Percentiles rank a stretch among this genome's conserved stretches.
Evolutionary conservation across 1,284 basidiomycete species (phyloP).

Genomic region (Rhodotorula mucilaginosa): DNA sequence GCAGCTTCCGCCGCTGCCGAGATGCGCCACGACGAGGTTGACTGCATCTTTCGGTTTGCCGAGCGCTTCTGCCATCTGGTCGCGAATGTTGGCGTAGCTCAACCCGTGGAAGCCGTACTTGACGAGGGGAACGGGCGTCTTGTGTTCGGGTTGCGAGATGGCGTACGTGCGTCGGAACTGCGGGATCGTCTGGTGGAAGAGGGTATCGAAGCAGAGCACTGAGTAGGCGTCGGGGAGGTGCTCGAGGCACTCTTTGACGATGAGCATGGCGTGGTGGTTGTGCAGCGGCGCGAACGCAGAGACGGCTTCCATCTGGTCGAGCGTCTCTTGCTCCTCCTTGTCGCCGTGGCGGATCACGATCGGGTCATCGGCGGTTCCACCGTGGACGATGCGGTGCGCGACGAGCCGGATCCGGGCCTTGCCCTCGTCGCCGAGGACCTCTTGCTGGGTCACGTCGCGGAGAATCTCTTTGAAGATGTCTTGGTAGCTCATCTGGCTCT

Average conservation of each 20-base stretch:
- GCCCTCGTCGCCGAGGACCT: constrained; percentile 25
- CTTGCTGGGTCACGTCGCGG: constrained; percentile 41
- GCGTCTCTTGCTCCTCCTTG: constrained; percentile 54
- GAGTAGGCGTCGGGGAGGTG: constrained; percentile 59
- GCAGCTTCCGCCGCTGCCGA: constrained; percentile 79
- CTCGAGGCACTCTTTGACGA: constrained; percentile 62
- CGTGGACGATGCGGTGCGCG: constrained; percentile 67
- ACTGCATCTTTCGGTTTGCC: constrained; percentile 55
- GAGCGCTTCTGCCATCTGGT: constrained; percentile 60
- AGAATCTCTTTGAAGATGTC: constrained; percentile 65
- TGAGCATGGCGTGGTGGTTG: constrained; percentile 55
- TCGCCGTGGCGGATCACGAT: constrained; percentile 58
- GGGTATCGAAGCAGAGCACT: constrained; percentile 67
- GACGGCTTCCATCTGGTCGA: constrained; percentile 69
- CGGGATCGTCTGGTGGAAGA: constrained; percentile 76
- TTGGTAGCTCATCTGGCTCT: constrained; percentile 47
- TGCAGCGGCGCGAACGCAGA: constrained; percentile 69
- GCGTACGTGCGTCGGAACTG: constrained; percentile 71
- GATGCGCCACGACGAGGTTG: constrained; percentile 74
- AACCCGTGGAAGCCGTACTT: constrained; percentile 80
- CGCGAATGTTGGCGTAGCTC: constrained; percentile 52
- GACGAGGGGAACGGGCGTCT: constrained; percentile 63
- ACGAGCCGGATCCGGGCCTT: constrained; percentile 30
- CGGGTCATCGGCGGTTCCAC: constrained; percentile 68
- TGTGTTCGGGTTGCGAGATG: constrained; percentile 63